Conservation (phyloP, 345 rosid genomes). For the Euclidium syriacum region DNA sequence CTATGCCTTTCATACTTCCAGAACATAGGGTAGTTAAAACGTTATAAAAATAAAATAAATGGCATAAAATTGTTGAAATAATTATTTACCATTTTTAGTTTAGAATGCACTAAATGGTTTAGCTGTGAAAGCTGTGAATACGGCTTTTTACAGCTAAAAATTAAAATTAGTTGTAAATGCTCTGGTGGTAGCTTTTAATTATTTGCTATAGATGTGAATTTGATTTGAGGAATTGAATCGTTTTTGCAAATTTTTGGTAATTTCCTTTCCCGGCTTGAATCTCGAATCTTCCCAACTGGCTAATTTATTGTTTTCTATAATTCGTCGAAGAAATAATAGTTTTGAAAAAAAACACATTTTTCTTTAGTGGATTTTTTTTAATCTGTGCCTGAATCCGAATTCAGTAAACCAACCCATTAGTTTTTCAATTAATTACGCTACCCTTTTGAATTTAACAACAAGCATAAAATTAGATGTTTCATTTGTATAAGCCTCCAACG, state of each 20-base stretch:
- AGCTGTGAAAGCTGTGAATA: neutral
- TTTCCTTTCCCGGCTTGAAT: neutral
- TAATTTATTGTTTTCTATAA: neutral
- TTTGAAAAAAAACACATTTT: no score
- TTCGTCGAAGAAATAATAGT: no score
- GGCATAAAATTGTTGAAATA: no score
- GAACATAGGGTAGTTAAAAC: no score
- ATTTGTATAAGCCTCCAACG: neutral
- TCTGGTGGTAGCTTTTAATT: neutral
- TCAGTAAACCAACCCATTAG: neutral
- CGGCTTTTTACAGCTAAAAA: neutral
- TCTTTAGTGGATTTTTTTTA: no score
- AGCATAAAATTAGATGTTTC: neutral
- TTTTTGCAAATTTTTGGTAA: neutral
- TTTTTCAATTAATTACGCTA: neutral
- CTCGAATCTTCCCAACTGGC: no score
- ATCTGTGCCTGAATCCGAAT: neutral
- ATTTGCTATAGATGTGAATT: neutral
- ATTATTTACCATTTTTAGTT: neutral
- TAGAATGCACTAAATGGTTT: neutral
- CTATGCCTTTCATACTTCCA: neutral
- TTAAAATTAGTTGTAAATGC: neutral
- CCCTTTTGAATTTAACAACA: neutral
- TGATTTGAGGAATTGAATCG: neutral
- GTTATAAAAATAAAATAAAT: neutral